Evolutionary conservation across 805 yeast genomes (phyloP).

Genomic region (Kluyveromyces nonfermentans): DNA sequence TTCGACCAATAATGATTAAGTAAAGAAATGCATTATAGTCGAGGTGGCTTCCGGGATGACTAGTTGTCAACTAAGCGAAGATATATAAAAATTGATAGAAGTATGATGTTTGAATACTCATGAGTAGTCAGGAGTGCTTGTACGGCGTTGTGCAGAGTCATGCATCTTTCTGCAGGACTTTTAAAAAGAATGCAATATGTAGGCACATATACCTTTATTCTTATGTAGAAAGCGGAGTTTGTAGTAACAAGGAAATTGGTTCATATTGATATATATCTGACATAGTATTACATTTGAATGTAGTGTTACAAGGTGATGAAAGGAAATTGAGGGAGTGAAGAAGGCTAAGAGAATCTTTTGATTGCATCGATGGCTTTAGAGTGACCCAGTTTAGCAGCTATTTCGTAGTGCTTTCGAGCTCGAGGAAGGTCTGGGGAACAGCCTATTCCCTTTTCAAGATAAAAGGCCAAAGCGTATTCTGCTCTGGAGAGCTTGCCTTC

Average conservation of each 20-base stretch:
- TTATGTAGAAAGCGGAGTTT: no score
- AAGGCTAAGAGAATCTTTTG: slow-evolving; percentile 2
- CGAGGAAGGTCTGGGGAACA: slow-evolving; percentile 33
- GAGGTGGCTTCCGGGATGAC: background rate
- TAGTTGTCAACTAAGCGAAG: no score
- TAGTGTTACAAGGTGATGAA: background rate
- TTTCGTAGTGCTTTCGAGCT: slow-evolving; percentile 43
- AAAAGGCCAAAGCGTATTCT: slow-evolving; percentile 61
- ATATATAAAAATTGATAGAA: no score
- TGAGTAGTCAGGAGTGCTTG: no score
- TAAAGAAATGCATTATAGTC: background rate
- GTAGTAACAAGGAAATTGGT: background rate
- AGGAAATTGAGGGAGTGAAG: background rate
- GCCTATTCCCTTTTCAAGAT: slow-evolving; percentile 58
- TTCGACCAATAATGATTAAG: background rate
- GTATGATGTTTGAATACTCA: no score
- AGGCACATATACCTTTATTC: no score
- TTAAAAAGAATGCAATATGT: no score
- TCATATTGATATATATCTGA: background rate
- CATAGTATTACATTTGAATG: background rate
- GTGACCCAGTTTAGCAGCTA: slow-evolving; percentile 57
- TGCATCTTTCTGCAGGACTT: no score
- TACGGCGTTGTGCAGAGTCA: no score
- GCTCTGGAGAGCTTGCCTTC: slow-evolving; percentile 52
- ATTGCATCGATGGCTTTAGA: slow-evolving; percentile 37